Percentiles rank a stretch among this genome's conserved stretches.
Conservation (phyloP, 1,139 yeast genomes). For the Blastobotrys capitulatus region DNA sequence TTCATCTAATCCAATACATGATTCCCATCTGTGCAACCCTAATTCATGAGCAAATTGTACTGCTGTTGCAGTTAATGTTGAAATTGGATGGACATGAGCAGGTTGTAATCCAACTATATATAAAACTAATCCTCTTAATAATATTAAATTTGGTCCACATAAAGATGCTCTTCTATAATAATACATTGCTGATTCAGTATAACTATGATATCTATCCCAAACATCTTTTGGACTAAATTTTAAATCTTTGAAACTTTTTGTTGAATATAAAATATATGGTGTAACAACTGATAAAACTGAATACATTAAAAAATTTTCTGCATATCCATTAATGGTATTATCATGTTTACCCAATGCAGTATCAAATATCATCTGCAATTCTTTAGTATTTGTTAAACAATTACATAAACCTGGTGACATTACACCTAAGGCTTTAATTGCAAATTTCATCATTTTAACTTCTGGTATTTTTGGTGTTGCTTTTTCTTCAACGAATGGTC, state of each 20-base stretch:
- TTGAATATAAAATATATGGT: constrained; percentile 13
- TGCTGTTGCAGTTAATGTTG: constrained; percentile 46
- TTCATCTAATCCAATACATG: constrained; percentile 37
- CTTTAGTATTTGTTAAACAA: constrained; percentile 15
- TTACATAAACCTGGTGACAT: constrained; percentile 15
- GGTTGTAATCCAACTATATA: constrained; percentile 19
- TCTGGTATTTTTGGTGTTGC: constrained; percentile 8
- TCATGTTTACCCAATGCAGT: constrained; percentile 17
- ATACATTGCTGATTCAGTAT: constrained; percentile 19
- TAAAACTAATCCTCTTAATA: constrained; percentile 21
- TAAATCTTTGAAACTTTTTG: constrained; percentile 5
- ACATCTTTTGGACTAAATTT: constrained; percentile 14
- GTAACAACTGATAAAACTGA: constrained; percentile 18
- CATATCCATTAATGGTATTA: constrained; percentile 20
- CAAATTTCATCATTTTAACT: constrained; percentile 1
- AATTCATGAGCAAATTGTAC: constrained; percentile 57
- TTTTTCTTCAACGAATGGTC: constrained; percentile 19
- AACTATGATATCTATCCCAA: constrained; percentile 7
- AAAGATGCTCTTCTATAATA: constrained; percentile 18
- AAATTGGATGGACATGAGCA: constrained; percentile 35
- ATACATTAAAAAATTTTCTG: constrained; percentile 23
- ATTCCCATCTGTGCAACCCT: constrained; percentile 59
- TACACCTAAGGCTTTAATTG: background rate
- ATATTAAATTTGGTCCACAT: constrained; percentile 19
- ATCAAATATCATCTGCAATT: constrained; percentile 18